Base-by-base conservation (phyloP, 2,329 filamentous ascomycete genomes). In the Talaromyces sp. region DNA sequence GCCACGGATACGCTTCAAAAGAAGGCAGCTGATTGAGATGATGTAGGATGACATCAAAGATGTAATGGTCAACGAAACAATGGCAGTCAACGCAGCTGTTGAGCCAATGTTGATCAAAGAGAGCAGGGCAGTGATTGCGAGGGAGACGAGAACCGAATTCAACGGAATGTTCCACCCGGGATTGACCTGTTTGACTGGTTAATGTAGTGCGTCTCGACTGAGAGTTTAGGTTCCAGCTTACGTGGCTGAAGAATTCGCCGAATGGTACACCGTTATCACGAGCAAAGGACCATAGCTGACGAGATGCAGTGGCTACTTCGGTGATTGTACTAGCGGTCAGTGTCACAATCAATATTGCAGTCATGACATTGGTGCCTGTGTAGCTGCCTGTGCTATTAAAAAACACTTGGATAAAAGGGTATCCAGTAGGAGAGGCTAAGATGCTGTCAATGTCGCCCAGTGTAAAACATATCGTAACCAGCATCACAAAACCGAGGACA, bases 401-500 rank as follows among this genome's bases (percentile, higher is more conserved):
- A 66, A 87, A 87, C 22, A 87, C 80, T 59, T 86, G 79, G 69
- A 89, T 87, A 68, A 87, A 87, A 0, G 87, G 86, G 60, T 84
- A 86, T 0, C 80, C 81, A 0, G 84, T 85, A 0, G 78, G 77
- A 0, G 79, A 80, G 0, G 73, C 72, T 2, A 85, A 71, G 0
- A 82, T 78, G 0, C 70, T 72, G 9, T 81, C 76, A 13, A 84
- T 73, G 62, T 87, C 79, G 2, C 79, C 80, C n/a, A 87, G 75
- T 33, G 82, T 85, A 68, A 86, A 88, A 13, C 85, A 78, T 41
- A 85, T 76, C 0, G 84, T 83, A 16, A 86, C 77, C 13, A 86
- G 69, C 78, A 87, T 85, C 19, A 81, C 77, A 54, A 87, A 83
- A 0, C 85, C 86, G 0, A 85, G 73, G 0, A 78, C 70, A 2